Evolutionary conservation across 1,284 basidiomycete species (phyloP).

Genomic region (Malassezia arunalokei): DNA sequence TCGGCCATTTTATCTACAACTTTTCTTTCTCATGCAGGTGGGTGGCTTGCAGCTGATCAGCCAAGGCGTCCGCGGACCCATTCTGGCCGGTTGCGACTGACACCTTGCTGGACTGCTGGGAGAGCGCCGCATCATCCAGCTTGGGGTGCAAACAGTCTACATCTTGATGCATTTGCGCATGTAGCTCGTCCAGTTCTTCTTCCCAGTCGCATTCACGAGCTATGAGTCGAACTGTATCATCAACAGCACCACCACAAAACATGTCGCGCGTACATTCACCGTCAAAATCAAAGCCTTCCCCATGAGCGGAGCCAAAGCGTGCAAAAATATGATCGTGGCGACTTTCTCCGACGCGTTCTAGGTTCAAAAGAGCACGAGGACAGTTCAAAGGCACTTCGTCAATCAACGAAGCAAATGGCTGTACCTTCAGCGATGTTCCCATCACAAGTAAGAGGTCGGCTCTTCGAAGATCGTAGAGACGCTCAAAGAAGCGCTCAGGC

Average conservation of each 20-base stretch:
- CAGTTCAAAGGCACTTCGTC: slow-evolving; percentile 47
- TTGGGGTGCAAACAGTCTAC: background rate
- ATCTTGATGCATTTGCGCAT: background rate
- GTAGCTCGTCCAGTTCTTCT: slow-evolving; percentile 12
- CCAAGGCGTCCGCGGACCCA: background rate
- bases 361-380: slow-evolving; percentile 52
- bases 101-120: background rate
- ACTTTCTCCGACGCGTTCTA: slow-evolving; percentile 52
- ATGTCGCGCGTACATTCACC: slow-evolving; percentile 25
- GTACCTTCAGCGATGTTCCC: slow-evolving; percentile 69
- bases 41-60: background rate
- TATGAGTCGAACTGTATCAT: slow-evolving; percentile 24
- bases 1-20: background rate
- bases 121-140: background rate
- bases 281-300: slow-evolving; percentile 41
- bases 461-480: slow-evolving; percentile 47
- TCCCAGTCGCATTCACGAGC: slow-evolving; percentile 31
- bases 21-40: background rate
- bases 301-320: slow-evolving; percentile 19
- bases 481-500: slow-evolving; percentile 35
- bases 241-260: slow-evolving; percentile 31
- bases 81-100: background rate
- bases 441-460: slow-evolving; percentile 82
- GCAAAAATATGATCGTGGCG: slow-evolving; percentile 37
- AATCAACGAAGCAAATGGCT: slow-evolving; percentile 52